phyloP scores from a whole-genome alignment of 805 yeast species.

The Danielia reshetovae region DNA sequence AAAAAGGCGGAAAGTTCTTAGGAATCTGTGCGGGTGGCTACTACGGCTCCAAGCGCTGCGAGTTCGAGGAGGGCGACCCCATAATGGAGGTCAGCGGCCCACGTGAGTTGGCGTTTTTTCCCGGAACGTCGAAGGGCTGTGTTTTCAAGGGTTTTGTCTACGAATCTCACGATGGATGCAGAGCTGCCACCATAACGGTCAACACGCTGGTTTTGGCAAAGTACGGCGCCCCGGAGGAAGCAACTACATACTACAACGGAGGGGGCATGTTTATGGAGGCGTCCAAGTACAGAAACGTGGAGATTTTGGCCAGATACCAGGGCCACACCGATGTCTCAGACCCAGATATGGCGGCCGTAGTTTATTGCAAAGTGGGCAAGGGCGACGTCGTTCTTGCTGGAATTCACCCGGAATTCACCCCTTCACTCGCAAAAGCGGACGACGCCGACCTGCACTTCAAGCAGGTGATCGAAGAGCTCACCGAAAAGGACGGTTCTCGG shows the following conservation, averaged over 20 bases:
- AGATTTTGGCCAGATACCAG: slow-evolving; percentile 66
- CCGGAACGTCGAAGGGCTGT: slow-evolving; percentile 80
- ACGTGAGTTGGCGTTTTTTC: slow-evolving; percentile 77
- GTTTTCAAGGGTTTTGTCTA: slow-evolving; percentile 80
- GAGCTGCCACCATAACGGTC: slow-evolving; percentile 48
- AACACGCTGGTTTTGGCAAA: slow-evolving; percentile 27
- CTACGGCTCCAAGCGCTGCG: slow-evolving; percentile 69
- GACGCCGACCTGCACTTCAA: slow-evolving; percentile 26
- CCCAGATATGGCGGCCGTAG: slow-evolving; percentile 61
- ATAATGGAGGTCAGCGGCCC: slow-evolving; percentile 78
- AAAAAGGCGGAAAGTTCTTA: slow-evolving; percentile 74
- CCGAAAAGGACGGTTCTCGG: slow-evolving; percentile 44
- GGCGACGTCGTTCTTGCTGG: slow-evolving; percentile 81
- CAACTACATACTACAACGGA: slow-evolving; percentile 71
- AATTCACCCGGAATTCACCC: slow-evolving; percentile 84
- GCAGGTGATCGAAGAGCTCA: slow-evolving; percentile 33
- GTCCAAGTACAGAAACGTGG: slow-evolving; percentile 52
- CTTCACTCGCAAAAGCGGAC: slow-evolving; percentile 41
- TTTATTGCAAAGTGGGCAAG: slow-evolving; percentile 61
- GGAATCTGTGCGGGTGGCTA: slow-evolving; percentile 98
- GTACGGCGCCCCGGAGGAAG: slow-evolving; percentile 17
- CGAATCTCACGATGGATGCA: slow-evolving; percentile 71
- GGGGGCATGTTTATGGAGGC: slow-evolving; percentile 87
- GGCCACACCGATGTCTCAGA: slow-evolving; percentile 52
- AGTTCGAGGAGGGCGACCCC: slow-evolving; percentile 76